phyloP scores from a whole-genome alignment of 2,329 filamentous ascomycete species.

The Microsporum canis region DNA sequence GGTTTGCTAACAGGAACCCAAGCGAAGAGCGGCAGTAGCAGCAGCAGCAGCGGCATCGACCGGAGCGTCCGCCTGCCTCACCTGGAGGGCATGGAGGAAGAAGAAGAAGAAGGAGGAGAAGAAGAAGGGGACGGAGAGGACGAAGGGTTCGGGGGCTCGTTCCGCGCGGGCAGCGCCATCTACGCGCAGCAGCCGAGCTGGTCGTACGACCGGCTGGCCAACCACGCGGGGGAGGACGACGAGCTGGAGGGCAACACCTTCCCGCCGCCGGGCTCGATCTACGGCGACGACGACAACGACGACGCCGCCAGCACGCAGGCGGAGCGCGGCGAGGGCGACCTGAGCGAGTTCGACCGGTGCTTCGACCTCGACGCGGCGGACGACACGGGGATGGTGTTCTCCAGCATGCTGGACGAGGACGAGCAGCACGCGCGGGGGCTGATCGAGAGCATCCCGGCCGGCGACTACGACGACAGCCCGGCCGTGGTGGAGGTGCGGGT shows the following conservation, averaged over 20 bases:
- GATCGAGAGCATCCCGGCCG: conserved; percentile 8
- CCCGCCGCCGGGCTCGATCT: conserved; percentile 20
- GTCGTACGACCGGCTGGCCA: conserved; percentile 26
- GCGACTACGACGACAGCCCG: conserved; percentile 28
- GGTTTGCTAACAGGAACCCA: conserved; percentile 40
- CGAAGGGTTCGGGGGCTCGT: conserved; percentile 15
- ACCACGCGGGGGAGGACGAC: conserved; percentile 12
- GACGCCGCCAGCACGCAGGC: conserved; percentile 33
- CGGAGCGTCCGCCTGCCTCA: background rate
- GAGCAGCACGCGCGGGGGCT: background rate
- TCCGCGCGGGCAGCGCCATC: conserved; percentile 14
- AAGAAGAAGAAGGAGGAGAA: conserved; percentile 19
- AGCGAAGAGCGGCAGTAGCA: conserved; percentile 21
- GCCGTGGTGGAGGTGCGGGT: conserved; percentile 34
- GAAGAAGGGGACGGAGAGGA: conserved; percentile 20
- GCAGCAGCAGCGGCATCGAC: conserved; percentile 5
- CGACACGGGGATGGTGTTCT: conserved; percentile 5
- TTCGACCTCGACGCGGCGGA: conserved; percentile 13
- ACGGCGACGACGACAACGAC: conserved; percentile 24
- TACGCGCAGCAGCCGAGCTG: conserved; percentile 22
- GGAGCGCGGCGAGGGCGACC: conserved; percentile 25
- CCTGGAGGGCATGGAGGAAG: conserved; percentile 12
- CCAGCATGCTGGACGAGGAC: conserved; percentile 5
- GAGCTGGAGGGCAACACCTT: conserved; percentile 19
- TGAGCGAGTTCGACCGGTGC: conserved; percentile 19